phyloP scores from a whole-genome alignment of 805 yeast species.

The Metschnikowia lunata region DNA sequence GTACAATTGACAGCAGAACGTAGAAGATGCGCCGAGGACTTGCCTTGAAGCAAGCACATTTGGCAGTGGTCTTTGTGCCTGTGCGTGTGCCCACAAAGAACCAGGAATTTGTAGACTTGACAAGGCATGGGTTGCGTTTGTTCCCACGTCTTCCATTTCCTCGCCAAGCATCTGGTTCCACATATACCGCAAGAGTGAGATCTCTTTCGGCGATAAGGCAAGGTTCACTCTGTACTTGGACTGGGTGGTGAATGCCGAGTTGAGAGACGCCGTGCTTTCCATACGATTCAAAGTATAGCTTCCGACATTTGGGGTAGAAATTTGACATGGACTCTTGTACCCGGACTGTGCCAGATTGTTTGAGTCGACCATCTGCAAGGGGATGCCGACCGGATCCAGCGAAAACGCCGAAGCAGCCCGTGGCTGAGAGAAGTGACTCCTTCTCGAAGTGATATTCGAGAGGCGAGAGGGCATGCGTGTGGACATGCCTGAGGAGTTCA shows the following conservation, averaged over 20 bases:
- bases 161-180: conserved; percentile 38
- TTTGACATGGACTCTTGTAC: neutral
- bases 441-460: neutral
- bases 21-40: conserved; percentile 34
- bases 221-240: conserved; percentile 20
- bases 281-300: conserved; percentile 26
- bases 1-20: conserved; percentile 75
- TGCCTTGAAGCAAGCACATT: conserved; percentile 13
- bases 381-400: neutral
- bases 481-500: neutral
- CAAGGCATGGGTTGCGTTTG: neutral
- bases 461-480: conserved; percentile 1
- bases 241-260: conserved; percentile 17
- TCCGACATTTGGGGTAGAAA: neutral
- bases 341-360: conserved; percentile 1
- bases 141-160: conserved; percentile 22
- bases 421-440: neutral
- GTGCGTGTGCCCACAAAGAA: conserved; percentile 7
- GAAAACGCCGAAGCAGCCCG: neutral
- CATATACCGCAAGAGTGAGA: conserved; percentile 42
- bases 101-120: conserved; percentile 16
- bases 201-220: conserved; percentile 27
- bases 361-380: neutral
- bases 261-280: conserved; percentile 21
- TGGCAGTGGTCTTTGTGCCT: conserved; percentile 10